Base-by-base conservation (phyloP, 257 asterid species). In the Ophiorrhiza pumila region DNA sequence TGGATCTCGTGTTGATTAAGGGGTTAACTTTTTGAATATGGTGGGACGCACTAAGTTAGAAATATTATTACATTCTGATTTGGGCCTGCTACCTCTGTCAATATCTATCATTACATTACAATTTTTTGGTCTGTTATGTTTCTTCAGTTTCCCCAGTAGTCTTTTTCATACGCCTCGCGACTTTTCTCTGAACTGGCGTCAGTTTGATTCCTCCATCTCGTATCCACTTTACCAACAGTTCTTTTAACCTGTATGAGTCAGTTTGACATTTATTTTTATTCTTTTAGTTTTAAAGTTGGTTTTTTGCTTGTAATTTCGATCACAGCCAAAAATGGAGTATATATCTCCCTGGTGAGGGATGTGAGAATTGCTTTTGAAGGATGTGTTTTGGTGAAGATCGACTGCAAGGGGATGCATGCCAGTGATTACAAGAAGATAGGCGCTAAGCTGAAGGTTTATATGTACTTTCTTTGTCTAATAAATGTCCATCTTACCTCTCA, bases 381-480 rank as follows among this genome's bases (percentile, higher is more conserved):
- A 62, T 95, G 90, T 12, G 79, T 80, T 52, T 56, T 95, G 81
- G 99, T 87, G 83, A 92, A 86, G 85, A 82, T 95, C 60, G 96
- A 95, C 73, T 95, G 99, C 88, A 87, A 77, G 86, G 99, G 99
- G 71, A 64, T 95, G 89, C 88, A 89, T 34, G 81, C 99, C 35
- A 92, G 98, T 79, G 99, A 95, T 77, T 95, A 95, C 83, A 95
- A 95, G 87, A 91, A 89, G 86, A 34, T 95, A 13, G 99, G 99
- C 57, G 99, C 97, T 68, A 95, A 95, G 84, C 85, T 95, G 59
- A 94, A 87, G 97, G 99, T 94, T 71, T 25, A 71, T 68, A 12
- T 72, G 35, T 71, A 7, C 57, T 69, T 68, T 45, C 58, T 50
- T 75, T 49, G n/a, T 34, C 31, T 29, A 46, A 47, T 23, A 52